These are phyloP conservation scores for Lipomyces sp. DNA, from an alignment of 805 yeast genomes.

Conservation along the genomic window DNA sequence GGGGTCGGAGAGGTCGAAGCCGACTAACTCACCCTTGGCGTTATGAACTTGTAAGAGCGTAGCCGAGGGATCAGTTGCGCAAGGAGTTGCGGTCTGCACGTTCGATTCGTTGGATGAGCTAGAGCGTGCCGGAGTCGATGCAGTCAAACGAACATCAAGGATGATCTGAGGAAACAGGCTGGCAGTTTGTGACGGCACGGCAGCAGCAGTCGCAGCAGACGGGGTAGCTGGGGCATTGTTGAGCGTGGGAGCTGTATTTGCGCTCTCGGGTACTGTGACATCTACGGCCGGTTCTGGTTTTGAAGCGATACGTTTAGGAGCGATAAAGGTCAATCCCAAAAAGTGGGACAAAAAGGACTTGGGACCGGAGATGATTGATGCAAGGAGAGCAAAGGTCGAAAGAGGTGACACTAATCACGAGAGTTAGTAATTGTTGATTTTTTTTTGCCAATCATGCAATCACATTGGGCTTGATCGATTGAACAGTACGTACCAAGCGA, in stretches of 20 bases:
- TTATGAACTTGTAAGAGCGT: slow-evolving; percentile 32
- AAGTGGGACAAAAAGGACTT: not conserved
- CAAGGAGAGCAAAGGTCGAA: not conserved
- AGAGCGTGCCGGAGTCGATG: slow-evolving; percentile 14
- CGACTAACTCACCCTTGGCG: slow-evolving; percentile 35
- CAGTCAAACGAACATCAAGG: slow-evolving; percentile 31
- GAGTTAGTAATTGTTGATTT: not conserved
- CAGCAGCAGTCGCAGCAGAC: not conserved
- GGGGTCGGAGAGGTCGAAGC: slow-evolving; percentile 31
- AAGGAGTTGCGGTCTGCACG: slow-evolving; percentile 29
- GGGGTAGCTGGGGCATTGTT: not conserved
- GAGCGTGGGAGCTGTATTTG: not conserved
- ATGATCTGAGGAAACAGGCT: slow-evolving; percentile 33
- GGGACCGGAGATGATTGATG: slow-evolving; percentile 4
- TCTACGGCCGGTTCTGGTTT: not conserved
- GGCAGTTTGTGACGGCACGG: slow-evolving; percentile 9
- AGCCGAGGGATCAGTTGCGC: slow-evolving; percentile 33
- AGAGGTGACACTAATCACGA: slow-evolving; percentile 5
- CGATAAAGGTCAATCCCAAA: not conserved
- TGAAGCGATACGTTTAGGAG: not conserved
- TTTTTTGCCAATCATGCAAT: too few species aligned
- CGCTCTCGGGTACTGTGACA: not conserved
- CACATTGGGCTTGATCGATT: not conserved
- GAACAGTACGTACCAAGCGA: slow-evolving; percentile 7
- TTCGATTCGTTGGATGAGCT: not conserved